Percentiles rank a stretch among this genome's conserved stretches.
Evolutionary conservation across 106 monocot genomes (phyloP).

Genomic region (Apostasia ramifera): DNA sequence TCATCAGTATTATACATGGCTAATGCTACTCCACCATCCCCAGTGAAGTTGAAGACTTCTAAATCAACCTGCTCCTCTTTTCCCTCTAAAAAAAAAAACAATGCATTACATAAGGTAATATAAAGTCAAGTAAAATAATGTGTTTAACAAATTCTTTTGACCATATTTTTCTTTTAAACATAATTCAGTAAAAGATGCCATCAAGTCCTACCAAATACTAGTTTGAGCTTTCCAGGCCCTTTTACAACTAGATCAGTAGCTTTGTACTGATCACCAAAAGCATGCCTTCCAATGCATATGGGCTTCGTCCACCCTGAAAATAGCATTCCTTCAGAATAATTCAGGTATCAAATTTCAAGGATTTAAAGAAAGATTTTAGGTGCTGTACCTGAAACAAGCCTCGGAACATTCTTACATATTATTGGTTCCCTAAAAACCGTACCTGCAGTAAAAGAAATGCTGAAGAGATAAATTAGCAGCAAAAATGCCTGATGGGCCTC

Average conservation of each 20-base stretch:
- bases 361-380: neutral
- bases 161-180: neutral
- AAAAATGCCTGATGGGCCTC: neutral
- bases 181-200: neutral
- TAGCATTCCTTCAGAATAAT: neutral
- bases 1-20: slow-evolving; percentile 69
- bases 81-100: slow-evolving; percentile 30
- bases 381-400: slow-evolving; percentile 42
- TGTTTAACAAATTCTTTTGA: neutral
- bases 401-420: slow-evolving; percentile 53
- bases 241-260: slow-evolving; percentile 49
- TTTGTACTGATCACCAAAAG: slow-evolving; percentile 65
- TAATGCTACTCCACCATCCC: slow-evolving; percentile 51
- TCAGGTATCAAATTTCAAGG: neutral
- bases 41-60: slow-evolving; percentile 55
- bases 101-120: neutral
- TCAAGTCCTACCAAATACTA: slow-evolving; percentile 38
- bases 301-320: slow-evolving; percentile 54
- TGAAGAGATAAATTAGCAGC: neutral
- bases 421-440: slow-evolving; percentile 72
- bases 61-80: slow-evolving; percentile 33
- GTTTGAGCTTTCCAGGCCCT: slow-evolving; percentile 55
- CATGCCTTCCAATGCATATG: slow-evolving; percentile 68
- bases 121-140: neutral
- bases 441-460: slow-evolving; percentile 16